Evolutionary conservation across 1,284 basidiomycete genomes (phyloP).

Genomic region (Laetiporus sulphureus): DNA sequence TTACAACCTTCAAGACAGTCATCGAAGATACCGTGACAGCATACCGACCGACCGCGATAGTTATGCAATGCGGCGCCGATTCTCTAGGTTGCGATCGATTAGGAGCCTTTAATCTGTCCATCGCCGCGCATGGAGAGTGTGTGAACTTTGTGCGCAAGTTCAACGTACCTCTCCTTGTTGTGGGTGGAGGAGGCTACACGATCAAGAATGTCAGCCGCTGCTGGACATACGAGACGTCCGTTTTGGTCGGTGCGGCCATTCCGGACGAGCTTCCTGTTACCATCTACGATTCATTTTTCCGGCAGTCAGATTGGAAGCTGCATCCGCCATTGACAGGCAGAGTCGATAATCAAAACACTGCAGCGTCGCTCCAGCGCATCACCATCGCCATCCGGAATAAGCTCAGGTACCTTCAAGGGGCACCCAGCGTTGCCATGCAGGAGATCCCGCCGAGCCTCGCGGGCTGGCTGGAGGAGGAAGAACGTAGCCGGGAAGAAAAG

Average conservation of each 20-base stretch:
- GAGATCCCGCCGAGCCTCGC: conserved; percentile 92
- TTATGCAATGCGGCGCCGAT: conserved; percentile 97
- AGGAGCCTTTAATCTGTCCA: conserved; percentile 98
- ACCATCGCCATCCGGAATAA: conserved; percentile 85
- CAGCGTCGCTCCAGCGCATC: conserved; percentile 80
- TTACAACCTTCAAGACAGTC: conserved; percentile 92
- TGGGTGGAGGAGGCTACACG: conserved; percentile 96
- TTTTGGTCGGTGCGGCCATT: conserved; percentile 81
- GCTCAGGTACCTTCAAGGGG: conserved; percentile 88
- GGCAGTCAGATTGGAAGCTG: conserved; percentile 84
- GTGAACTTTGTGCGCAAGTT: conserved; percentile 95
- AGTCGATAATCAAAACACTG: conserved; percentile 90
- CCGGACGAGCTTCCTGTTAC: conserved; percentile 86
- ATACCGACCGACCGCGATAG: conserved; percentile 88
- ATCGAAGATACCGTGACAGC: conserved; percentile 91
- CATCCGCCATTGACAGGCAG: conserved; percentile 89
- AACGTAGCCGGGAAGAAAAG: conserved; percentile 62
- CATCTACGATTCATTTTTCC: conserved; percentile 91
- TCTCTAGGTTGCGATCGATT: conserved; percentile 92
- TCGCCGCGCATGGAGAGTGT: conserved; percentile 97
- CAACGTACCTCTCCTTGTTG: conserved; percentile 81
- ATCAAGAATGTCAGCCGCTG: conserved; percentile 96
- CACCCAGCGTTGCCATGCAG: conserved; percentile 94
- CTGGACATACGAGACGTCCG: conserved; percentile 97
- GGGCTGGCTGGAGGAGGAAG: conserved; percentile 75